Base-by-base conservation (phyloP, 768 basidiomycete species). In the Suillus lakei region DNA sequence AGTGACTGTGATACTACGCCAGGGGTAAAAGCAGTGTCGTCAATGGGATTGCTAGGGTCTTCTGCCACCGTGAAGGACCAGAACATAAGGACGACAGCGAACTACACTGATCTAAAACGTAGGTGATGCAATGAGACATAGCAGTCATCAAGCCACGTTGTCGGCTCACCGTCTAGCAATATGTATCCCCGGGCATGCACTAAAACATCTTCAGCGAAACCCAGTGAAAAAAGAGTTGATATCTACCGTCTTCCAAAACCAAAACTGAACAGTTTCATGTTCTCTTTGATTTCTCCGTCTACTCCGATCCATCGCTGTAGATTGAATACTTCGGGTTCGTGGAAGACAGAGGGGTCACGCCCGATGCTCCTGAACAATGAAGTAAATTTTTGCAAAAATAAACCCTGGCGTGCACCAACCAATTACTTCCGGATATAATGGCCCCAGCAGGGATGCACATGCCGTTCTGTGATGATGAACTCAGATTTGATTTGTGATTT, bases 1-100 rank as follows among this genome's bases (percentile, higher is more conserved):
- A n/a, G n/a, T n/a, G n/a, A n/a, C n/a, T n/a, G 89, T 0, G 84
- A 81, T 70, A 90, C 89, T 13, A 87, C 85, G 4, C 84, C 85
- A 67, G 88, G 85, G 1, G 85, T 86, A 68, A 91, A 90, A 0
- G 83, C 87, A 48, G 84, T 77, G 7, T 84, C 82, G 72, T 92
- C 86, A 48, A 91, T 89, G 0, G 88, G 86, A 6, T 78, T 73
- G 12, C 74, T 66, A 0, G 83, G 79, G 66, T 89, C 86, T 32
- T 83, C 71, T 1, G 72, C 72, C 34, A 91, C 77, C 0, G 67
- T 79, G 76, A 91, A 91, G 0, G 88, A 83, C 87, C 88, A 91
- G n/a, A 88, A 80, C 7, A 87, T 70, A 18, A 89, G 78, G 0
- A 88, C 87, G 0, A 86, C 82, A 65, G 87, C 89, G 62, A 91